Base-by-base conservation (phyloP, 1,139 yeast genomes). In the Scheffersomyces stambukii region DNA sequence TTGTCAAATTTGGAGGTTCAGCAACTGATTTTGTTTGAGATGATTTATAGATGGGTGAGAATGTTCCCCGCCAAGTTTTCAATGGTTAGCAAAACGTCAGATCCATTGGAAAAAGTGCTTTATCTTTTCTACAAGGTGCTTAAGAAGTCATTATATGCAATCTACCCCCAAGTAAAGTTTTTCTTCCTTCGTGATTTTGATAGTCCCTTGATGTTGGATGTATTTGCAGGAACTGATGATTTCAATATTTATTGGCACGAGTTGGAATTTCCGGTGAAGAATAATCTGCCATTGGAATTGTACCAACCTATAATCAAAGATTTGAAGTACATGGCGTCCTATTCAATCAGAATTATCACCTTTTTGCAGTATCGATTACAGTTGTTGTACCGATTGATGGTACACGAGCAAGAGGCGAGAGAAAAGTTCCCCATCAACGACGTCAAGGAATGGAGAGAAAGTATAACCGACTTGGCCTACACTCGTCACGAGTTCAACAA, bases 111-210 rank as follows among this genome's bases (percentile, higher is more conserved):
- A 28, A 54, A 54, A 30, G 38, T 63, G 8, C 33, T 65, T 11
- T 60, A 54, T 33, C 42, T 65, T 6, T 64, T 58, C 37, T 61
- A 48, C 47, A 57, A 58, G 34, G 50, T 54, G 8, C 50, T 62
- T 35, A 60, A 59, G 32, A 64, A 62, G 36, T 47, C 58, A 1
- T 40, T 64, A 11, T 63, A 48, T 40, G 64, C 68, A 0, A 44
- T 64, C 10, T 48, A 57, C 16, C 73, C 73, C 1, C 73, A 66
- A 34, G 57, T 63, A 6, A 64, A 60, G 35, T 65, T 55, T 36
- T 63, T 60, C 40, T 64, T 60, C 30, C 40, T 65, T 6, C 42
- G 70, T 20, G 71, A 65, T 43, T 65, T 66, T 37, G 71, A 64
- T 37, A 51, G 61, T 34, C 70, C 72, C 2, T 50, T 65, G 30